These are phyloP conservation scores for Phoma sp. DNA, from an alignment of 2,329 filamentous ascomycete genomes.

Conservation along the genomic window DNA sequence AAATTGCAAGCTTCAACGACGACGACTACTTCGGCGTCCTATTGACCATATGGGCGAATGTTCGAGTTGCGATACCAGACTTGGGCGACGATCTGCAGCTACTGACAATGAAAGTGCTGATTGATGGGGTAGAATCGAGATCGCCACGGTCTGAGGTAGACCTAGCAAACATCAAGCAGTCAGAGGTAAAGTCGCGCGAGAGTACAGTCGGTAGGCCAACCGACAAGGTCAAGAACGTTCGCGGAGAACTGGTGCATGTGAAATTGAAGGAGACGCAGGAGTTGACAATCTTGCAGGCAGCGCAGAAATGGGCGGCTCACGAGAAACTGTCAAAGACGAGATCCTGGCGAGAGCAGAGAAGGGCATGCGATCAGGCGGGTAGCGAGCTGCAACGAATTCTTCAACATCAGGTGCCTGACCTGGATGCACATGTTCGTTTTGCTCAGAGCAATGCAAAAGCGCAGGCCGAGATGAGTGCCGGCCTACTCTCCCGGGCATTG, in stretches of 20 bases:
- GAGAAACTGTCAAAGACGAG: background rate
- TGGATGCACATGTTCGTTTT: slow-evolving; percentile 7
- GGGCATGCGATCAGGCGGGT: background rate
- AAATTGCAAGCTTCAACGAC: slow-evolving; percentile 21
- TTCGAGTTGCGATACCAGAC: slow-evolving; percentile 21
- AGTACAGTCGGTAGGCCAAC: background rate
- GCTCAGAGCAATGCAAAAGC: slow-evolving; percentile 1
- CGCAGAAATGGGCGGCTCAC: slow-evolving; percentile 19
- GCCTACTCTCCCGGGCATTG: background rate
- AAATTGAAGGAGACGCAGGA: slow-evolving; percentile 17
- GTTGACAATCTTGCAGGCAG: slow-evolving; percentile 21
- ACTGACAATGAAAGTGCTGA: slow-evolving; percentile 19
- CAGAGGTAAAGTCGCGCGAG: background rate
- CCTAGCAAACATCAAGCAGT: background rate
- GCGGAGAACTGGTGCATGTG: slow-evolving; percentile 10
- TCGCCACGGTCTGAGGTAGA: background rate
- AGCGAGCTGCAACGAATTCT: background rate
- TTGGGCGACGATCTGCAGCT: slow-evolving; percentile 25
- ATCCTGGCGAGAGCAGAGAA: background rate
- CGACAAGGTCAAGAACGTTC: slow-evolving; percentile 14
- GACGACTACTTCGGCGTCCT: slow-evolving; percentile 23
- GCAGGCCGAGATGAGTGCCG: background rate
- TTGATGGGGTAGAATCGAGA: slow-evolving; percentile 3
- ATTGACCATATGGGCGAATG: slow-evolving; percentile 25
- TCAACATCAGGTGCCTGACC: background rate